Conservation (phyloP, 1,139 yeast species). For the Entelexis paramagnoliae region DNA sequence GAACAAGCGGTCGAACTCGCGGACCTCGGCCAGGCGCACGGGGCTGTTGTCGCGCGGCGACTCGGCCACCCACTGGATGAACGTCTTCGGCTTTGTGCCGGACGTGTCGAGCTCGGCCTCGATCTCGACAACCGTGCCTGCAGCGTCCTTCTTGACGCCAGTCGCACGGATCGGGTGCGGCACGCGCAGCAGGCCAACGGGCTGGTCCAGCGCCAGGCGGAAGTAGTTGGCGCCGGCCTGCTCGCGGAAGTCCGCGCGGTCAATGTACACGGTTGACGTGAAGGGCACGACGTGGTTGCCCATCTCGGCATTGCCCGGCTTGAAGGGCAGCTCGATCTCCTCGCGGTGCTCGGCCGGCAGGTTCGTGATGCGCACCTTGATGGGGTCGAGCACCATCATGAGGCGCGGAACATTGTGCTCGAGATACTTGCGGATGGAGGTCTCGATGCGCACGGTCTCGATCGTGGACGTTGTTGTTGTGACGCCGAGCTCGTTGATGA, state of each 20-base stretch:
- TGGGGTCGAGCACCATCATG: conserved; percentile 85
- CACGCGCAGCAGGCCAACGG: conserved; percentile 92
- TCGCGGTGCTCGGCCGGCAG: conserved; percentile 65
- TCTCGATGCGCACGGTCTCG: conserved; percentile 81
- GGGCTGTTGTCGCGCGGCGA: conserved; percentile 52
- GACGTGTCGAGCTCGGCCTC: conserved; percentile 74
- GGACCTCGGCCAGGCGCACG: conserved; percentile 56
- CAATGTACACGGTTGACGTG: conserved; percentile 69
- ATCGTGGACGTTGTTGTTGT: conserved; percentile 89
- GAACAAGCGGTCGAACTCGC: conserved; percentile 82
- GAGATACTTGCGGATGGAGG: conserved; percentile 73
- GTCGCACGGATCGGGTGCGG: conserved; percentile 74
- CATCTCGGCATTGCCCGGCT: conserved; percentile 65
- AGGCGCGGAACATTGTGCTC: conserved; percentile 90
- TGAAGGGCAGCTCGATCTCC: conserved; percentile 69
- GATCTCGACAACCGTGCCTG: conserved; percentile 58
- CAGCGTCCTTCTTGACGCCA: conserved; percentile 50
- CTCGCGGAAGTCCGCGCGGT: conserved; percentile 76
- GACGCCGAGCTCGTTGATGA: conserved; percentile 91
- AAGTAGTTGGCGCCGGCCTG: conserved; percentile 54
- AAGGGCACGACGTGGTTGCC: conserved; percentile 74
- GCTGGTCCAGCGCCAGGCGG: conserved; percentile 86
- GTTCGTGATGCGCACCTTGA: conserved; percentile 74
- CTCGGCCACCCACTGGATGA: conserved; percentile 91
- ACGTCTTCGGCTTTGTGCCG: conserved; percentile 76